These are phyloP conservation scores for Angophora floribunda DNA, from an alignment of 345 rosid species.

Conservation along the genomic window DNA sequence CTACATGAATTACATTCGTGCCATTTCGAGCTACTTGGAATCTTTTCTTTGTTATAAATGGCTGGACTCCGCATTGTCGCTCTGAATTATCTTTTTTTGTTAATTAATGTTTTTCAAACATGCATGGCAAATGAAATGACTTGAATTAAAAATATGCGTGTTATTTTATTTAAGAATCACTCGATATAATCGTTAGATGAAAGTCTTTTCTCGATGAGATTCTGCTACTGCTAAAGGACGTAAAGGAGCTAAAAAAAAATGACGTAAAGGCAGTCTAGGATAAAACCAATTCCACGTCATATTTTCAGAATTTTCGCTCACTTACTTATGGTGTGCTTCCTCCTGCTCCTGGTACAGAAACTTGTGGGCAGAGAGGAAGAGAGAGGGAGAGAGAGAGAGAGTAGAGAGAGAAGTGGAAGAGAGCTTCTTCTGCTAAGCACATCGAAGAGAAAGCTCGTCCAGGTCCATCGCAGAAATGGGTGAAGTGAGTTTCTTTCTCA, in stretches of 20 bases:
- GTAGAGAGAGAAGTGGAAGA: not conserved
- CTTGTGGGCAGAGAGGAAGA: not conserved
- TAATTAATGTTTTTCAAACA: not conserved
- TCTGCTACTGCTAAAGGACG: conserved; percentile 21
- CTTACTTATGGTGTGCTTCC: not conserved
- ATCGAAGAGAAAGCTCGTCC: not conserved
- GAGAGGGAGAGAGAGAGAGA: not conserved
- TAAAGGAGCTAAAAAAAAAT: not conserved
- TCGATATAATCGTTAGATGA: not conserved
- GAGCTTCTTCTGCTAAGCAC: not conserved
- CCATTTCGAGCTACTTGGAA: not conserved
- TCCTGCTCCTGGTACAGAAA: not conserved
- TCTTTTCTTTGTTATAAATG: not conserved
- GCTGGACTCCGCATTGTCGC: not conserved
- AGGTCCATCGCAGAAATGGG: conserved; percentile 23
- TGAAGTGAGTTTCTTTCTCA: conserved; percentile 20
- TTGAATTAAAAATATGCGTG: not conserved
- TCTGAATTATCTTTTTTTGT: not conserved
- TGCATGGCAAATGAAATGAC: not conserved
- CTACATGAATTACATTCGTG: fast-evolving
- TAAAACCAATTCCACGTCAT: conserved; percentile 19
- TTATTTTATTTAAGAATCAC: not conserved
- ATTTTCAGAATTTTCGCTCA: conserved; percentile 3
- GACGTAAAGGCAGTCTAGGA: not conserved
- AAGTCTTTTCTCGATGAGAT: not conserved